These are phyloP conservation scores for Fusarium haematococcum DNA, from an alignment of 2,329 filamentous ascomycete species.

Conservation along the genomic window DNA sequence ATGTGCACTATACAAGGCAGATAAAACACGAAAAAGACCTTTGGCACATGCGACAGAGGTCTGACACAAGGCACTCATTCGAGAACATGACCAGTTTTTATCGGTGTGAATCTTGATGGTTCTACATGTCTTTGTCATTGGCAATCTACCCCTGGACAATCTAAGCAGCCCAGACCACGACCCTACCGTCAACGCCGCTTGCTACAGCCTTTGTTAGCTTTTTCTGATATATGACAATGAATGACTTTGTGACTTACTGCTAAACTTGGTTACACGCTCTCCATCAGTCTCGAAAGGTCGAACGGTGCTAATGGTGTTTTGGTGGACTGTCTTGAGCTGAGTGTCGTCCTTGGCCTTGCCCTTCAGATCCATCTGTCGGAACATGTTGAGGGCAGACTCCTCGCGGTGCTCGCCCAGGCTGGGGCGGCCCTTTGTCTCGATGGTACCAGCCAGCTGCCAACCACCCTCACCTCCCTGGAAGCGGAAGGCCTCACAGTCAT, in stretches of 20 bases:
- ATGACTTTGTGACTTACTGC: constrained; percentile 71
- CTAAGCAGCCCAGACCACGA: constrained; percentile 82
- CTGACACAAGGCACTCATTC: constrained; percentile 1
- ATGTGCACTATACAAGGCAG: not conserved
- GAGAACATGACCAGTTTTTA: not conserved
- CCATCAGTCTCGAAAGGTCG: constrained; percentile 78
- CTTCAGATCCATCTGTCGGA: constrained; percentile 98
- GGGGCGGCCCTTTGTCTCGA: constrained; percentile 78
- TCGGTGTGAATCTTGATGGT: not conserved
- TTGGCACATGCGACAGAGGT: not conserved
- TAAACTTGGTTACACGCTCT: constrained; percentile 80
- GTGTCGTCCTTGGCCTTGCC: constrained; percentile 93
- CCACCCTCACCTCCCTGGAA: constrained; percentile 82
- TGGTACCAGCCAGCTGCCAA: constrained; percentile 85
- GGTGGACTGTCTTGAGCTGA: constrained; percentile 93
- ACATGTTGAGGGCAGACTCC: constrained; percentile 97
- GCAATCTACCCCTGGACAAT: not conserved
- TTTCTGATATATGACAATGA: constrained; percentile 19
- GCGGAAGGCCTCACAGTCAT: constrained; percentile 90
- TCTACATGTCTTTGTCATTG: constrained; percentile 9
- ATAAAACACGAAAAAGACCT: not conserved
- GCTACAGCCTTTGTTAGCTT: constrained; percentile 61
- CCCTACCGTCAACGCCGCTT: constrained; percentile 84
- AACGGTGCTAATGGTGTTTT: constrained; percentile 93
- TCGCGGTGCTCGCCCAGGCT: constrained; percentile 76